phyloP scores from a whole-genome alignment of 805 yeast genomes.

The Yamadazyma takamatsuzukensis region DNA sequence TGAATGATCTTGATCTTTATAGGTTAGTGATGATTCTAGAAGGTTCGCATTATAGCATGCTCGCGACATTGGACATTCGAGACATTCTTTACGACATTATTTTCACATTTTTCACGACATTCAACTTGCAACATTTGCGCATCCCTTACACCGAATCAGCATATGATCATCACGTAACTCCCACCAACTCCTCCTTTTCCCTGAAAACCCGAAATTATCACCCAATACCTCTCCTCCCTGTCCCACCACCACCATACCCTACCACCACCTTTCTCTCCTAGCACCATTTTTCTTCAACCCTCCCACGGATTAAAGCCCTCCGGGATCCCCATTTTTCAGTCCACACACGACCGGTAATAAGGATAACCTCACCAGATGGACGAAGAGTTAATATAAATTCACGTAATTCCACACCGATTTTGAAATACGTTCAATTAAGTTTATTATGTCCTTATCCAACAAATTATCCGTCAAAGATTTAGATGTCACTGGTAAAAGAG shows the following conservation, averaged over 20 bases:
- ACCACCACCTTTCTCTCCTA: neutral
- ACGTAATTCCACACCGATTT: neutral
- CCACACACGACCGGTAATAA: constrained; percentile 2
- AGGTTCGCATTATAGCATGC: too few relatives aligned
- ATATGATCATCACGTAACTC: constrained; percentile 1
- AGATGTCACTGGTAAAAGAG: constrained; percentile 84
- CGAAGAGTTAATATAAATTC: constrained; percentile 3
- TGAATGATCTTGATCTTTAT: too few relatives aligned
- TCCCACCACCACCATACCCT: neutral
- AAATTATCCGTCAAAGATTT: constrained; percentile 93
- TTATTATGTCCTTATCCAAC: constrained; percentile 82
- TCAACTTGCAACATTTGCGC: neutral
- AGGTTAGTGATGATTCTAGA: too few relatives aligned
- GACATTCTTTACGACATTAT: constrained; percentile 1
- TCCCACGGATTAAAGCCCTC: constrained; percentile 7
- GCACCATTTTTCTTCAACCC: too few relatives aligned
- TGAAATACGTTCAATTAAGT: constrained; percentile 1
- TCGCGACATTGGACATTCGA: too few relatives aligned
- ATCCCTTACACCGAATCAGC: constrained; percentile 6
- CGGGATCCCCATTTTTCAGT: constrained; percentile 2
- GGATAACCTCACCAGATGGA: constrained; percentile 16
- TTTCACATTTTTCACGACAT: neutral
- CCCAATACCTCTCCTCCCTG: neutral
- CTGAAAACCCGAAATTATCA: neutral
- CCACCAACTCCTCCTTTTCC: neutral